Evolutionary conservation across 768 basidiomycete species (phyloP), one percentile per base, ranked within the genome.

Genomic region (Mycena rebaudengoi): DNA sequence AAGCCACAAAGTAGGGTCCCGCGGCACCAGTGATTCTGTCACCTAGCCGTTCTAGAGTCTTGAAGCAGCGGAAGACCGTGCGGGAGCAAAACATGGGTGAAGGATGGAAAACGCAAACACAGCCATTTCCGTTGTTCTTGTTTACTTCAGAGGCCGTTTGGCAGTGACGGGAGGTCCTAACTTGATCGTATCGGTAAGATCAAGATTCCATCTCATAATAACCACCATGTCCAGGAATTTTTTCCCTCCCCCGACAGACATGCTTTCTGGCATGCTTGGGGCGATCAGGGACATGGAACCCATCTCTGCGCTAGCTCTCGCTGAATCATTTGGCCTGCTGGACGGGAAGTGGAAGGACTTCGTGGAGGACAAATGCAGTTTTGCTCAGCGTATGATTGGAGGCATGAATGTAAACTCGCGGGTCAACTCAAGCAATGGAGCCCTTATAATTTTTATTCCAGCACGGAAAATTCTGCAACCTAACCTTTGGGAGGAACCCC

Each of bases 21-120:
- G 94, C 96, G 53, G 92, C 91, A 54, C 96, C 95, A 0, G 95
- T 98, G 37, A 97, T 70, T 67, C 84, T 80, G 75, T 98, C 94
- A 6, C 86, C 96, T 49, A 80, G 76, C 54, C 87, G 79, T 78
- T 98, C 96, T 13, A 96, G 73, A 14, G 79, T 71, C 71, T 82
- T 83, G 73, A 85, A 86, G 74, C 85, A 86, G 40, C 80, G 77
- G 63, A 86, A 85, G 11, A 86, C 85, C 29, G 73, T 69, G 52
- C 78, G 73, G 5, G 84, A 79, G 67, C 83, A 83, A 69, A 81
- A 73, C 83, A 83, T 83, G 37, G 58, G 69, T 30, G 62, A 43
- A 32, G 29, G 46, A n/a, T n/a, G n/a, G n/a, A n/a, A n/a, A n/a
- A n/a, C n/a, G n/a, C n/a, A n/a, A n/a, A n/a, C n/a, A n/a, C n/a